These are phyloP conservation scores for Thalassia testudinum DNA, from an alignment of 116 monocot genomes.

Conservation along the genomic window DNA sequence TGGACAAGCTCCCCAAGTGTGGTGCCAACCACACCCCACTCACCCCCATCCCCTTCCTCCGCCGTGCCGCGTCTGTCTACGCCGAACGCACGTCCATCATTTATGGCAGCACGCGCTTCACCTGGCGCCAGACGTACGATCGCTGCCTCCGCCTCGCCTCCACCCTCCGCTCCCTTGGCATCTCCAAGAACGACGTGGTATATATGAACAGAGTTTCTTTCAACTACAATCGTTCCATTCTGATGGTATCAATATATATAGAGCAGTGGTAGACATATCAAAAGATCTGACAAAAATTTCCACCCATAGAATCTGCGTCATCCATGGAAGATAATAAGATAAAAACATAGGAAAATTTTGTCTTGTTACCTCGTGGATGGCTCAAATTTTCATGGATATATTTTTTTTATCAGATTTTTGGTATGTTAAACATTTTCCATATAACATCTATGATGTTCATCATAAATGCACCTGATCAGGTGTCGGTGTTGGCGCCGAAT, in stretches of 20 bases:
- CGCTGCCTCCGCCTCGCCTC: constrained; percentile 51
- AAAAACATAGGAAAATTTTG: no score
- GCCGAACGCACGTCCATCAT: constrained; percentile 40
- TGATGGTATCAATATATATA: not conserved
- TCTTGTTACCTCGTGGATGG: no score
- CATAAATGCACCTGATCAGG: constrained; percentile 4
- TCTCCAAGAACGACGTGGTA: constrained; percentile 41
- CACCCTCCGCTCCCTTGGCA: constrained; percentile 19
- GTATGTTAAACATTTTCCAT: no score
- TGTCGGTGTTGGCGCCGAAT: constrained; percentile 22
- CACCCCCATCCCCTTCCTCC: constrained; percentile 43
- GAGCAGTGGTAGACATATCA: not conserved
- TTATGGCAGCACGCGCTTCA: constrained; percentile 31
- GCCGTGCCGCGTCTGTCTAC: constrained; percentile 37
- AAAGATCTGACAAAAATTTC: no score
- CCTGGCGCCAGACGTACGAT: constrained; percentile 51
- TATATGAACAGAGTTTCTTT: not conserved
- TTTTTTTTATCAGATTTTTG: no score
- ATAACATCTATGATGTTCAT: no score
- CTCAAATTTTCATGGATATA: no score
- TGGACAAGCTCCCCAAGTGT: constrained; percentile 39
- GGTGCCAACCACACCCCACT: constrained; percentile 47
- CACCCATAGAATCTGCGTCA: no score
- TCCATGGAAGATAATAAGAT: no score
- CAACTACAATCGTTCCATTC: not conserved